phyloP scores from a whole-genome alignment of 148 eudicot genomes.

The Arbutus unedo region DNA sequence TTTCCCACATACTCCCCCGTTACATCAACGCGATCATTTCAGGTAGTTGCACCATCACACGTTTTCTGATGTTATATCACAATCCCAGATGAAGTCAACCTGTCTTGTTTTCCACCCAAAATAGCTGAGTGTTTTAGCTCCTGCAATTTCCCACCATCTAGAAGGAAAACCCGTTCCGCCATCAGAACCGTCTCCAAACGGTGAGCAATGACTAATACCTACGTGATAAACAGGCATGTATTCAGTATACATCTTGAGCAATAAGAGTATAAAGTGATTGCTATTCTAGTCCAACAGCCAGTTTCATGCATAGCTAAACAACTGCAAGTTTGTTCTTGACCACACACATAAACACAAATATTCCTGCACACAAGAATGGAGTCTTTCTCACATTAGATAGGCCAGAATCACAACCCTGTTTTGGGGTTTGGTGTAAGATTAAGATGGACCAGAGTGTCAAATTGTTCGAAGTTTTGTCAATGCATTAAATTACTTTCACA shows the following conservation, averaged over 20 bases:
- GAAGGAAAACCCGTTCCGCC: conserved; percentile 72
- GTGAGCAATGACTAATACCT: conserved; percentile 92
- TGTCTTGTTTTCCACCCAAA: conserved; percentile 35
- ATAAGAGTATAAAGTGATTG: not conserved
- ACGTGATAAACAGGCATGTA: conserved; percentile 9
- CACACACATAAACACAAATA: not conserved
- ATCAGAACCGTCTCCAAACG: conserved; percentile 85
- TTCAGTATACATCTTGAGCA: not conserved
- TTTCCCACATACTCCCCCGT: not conserved
- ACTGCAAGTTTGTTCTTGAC: not conserved
- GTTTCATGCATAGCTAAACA: not conserved
- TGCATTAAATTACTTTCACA: not conserved
- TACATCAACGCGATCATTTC: not conserved
- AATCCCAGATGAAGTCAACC: conserved; percentile 43
- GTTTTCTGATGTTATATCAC: conserved; percentile 26
- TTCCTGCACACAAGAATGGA: not conserved
- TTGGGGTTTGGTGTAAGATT: not conserved
- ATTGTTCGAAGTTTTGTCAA: not conserved
- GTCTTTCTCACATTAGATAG: not conserved
- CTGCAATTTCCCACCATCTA: conserved; percentile 59
- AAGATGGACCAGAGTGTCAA: not conserved
- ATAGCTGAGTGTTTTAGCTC: conserved; percentile 68
- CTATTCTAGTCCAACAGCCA: conserved; percentile 7
- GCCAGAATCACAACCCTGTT: not conserved
- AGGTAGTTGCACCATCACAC: not conserved